phyloP scores from a whole-genome alignment of 2,329 filamentous ascomycete genomes.

The Knoxdaviesia capensis region DNA sequence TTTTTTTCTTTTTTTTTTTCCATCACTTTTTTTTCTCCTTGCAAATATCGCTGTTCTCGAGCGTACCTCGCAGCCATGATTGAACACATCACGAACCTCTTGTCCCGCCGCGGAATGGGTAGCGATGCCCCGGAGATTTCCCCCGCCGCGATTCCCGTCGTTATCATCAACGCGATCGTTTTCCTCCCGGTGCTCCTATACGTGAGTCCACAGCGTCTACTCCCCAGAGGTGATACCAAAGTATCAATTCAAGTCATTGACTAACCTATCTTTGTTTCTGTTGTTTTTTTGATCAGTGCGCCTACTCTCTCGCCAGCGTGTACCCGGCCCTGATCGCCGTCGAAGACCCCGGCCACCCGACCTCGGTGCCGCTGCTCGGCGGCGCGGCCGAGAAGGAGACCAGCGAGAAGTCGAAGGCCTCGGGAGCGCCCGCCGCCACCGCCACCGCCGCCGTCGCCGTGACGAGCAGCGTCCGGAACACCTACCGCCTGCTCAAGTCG shows the following conservation, averaged over 20 bases:
- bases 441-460: slow-evolving; percentile 17
- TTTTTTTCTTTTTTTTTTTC: neutral
- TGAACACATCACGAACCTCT: too few relatives aligned
- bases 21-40: neutral
- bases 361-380: slow-evolving; percentile 29
- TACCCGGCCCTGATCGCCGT: slow-evolving; percentile 35
- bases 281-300: slow-evolving; percentile 6
- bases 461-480: slow-evolving; percentile 30
- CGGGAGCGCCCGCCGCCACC: slow-evolving; percentile 10
- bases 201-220: too few relatives aligned
- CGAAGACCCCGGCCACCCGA: slow-evolving; percentile 34
- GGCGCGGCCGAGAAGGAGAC: slow-evolving; percentile 12
- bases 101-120: too few relatives aligned
- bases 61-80: too few relatives aligned
- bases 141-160: too few relatives aligned
- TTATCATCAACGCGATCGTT: too few relatives aligned
- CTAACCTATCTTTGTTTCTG: neutral
- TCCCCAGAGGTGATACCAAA: too few relatives aligned
- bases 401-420: slow-evolving; percentile 14
- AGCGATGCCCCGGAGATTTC: too few relatives aligned
- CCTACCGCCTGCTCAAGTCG: slow-evolving; percentile 33
- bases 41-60: neutral
- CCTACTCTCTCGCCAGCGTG: slow-evolving; percentile 29
- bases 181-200: too few relatives aligned
- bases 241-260: too few relatives aligned